These are phyloP conservation scores for Kwoniella bestiolae DNA, from an alignment of 768 basidiomycete genomes.

Conservation along the genomic window DNA sequence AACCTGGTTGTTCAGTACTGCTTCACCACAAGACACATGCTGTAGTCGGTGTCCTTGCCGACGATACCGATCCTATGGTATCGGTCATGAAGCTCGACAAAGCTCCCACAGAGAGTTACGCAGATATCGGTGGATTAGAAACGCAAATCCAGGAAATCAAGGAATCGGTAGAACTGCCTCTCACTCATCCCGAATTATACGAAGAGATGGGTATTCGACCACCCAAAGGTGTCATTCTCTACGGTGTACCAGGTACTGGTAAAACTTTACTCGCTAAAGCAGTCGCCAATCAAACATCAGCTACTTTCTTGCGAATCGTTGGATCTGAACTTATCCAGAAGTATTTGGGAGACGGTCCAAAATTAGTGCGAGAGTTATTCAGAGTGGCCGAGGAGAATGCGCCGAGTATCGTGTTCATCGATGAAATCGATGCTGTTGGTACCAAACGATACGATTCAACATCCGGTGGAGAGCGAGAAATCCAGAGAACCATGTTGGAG, in stretches of 20 bases:
- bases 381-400: conserved; percentile 96
- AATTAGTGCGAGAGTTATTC: conserved; percentile 96
- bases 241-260: conserved; percentile 97
- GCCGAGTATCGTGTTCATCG: conserved; percentile 98
- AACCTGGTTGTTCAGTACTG: conserved; percentile 92
- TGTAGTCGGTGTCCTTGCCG: conserved; percentile 91
- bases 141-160: conserved; percentile 99
- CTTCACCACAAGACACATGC: conserved; percentile 95
- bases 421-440: conserved; percentile 98
- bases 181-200: conserved; percentile 97
- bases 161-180: conserved; percentile 97
- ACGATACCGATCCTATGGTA: conserved; percentile 93
- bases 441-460: conserved; percentile 99
- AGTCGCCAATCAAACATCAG: conserved; percentile 96
- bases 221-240: conserved; percentile 99
- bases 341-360: conserved; percentile 97
- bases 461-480: conserved; percentile 97
- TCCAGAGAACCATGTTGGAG: conserved; percentile 98
- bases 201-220: conserved; percentile 99
- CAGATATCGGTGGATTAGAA: conserved; percentile 96
- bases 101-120: conserved; percentile 97
- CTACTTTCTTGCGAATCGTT: conserved; percentile 95
- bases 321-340: conserved; percentile 99
- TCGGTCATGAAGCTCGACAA: conserved; percentile 99
- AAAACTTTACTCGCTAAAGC: conserved; percentile 98